Evolutionary conservation across 1,139 yeast species (phyloP).

Genomic region (Candida smagusa): DNA sequence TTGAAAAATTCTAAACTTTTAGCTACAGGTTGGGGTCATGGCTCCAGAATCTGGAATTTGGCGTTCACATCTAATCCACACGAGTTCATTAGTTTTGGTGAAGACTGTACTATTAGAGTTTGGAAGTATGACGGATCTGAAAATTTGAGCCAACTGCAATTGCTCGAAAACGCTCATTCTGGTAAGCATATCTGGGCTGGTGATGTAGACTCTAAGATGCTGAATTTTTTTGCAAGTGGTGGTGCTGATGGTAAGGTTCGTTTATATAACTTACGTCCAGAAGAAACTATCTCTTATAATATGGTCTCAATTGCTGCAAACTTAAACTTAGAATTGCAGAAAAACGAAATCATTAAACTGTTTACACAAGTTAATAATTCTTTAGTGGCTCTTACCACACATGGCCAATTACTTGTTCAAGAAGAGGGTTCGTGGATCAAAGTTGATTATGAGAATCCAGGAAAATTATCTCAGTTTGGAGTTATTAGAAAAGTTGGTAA

Average conservation of each 20-base stretch:
- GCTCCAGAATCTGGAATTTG: slow-evolving; percentile 88
- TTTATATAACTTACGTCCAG: slow-evolving; percentile 47
- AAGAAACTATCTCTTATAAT: slow-evolving; percentile 22
- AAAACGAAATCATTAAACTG: slow-evolving; percentile 62
- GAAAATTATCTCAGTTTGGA: slow-evolving; percentile 36
- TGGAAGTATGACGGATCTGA: slow-evolving; percentile 52
- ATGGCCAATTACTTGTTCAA: slow-evolving; percentile 48
- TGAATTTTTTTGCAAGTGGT: slow-evolving; percentile 62
- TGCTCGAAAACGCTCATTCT: slow-evolving; percentile 61
- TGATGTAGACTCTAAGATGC: slow-evolving; percentile 46
- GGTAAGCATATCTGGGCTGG: slow-evolving; percentile 91
- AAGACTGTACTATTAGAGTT: slow-evolving; percentile 82
- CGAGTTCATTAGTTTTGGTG: slow-evolving; percentile 67
- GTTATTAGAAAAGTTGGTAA: slow-evolving; percentile 45
- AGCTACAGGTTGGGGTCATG: slow-evolving; percentile 95
- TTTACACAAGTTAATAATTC: slow-evolving; percentile 45
- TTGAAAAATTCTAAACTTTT: slow-evolving; percentile 51
- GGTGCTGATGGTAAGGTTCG: slow-evolving; percentile 88
- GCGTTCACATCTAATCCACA: slow-evolving; percentile 44
- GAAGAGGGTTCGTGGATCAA: slow-evolving; percentile 27
- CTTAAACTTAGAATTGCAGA: slow-evolving; percentile 24
- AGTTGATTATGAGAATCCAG: slow-evolving; percentile 7
- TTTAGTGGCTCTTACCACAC: slow-evolving; percentile 57
- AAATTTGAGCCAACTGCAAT: slow-evolving; percentile 22
- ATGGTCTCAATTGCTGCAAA: slow-evolving; percentile 22